phyloP scores from a whole-genome alignment of 208 protist genomes.

The Crithidia expoeki region DNA sequence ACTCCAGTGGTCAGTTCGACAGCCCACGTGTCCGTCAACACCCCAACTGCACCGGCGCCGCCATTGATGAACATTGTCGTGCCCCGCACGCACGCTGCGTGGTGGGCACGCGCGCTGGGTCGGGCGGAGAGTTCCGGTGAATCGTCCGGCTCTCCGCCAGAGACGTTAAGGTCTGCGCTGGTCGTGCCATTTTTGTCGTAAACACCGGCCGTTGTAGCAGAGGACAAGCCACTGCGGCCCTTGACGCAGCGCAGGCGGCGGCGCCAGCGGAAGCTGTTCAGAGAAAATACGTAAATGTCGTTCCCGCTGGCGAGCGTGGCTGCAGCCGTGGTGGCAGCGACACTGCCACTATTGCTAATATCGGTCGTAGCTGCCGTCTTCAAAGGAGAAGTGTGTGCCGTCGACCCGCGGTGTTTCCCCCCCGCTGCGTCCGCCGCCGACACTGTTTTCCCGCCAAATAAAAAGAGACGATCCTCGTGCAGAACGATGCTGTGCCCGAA shows the following conservation, averaged over 20 bases:
- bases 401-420: conserved; percentile 19
- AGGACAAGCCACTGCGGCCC: background rate
- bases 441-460: conserved; percentile 72
- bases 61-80: conserved; percentile 77
- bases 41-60: conserved; percentile 38
- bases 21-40: conserved; percentile 76
- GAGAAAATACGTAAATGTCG: conserved; percentile 52
- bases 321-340: conserved; percentile 15
- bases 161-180: conserved; percentile 4
- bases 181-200: too few relatives aligned
- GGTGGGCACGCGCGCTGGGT: conserved; percentile 50
- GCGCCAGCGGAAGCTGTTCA: conserved; percentile 58
- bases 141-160: background rate
- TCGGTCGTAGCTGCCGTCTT: background rate
- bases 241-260: conserved; percentile 19
- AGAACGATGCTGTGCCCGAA: conserved; percentile 80
- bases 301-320: conserved; percentile 19
- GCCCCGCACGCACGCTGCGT: conserved; percentile 65
- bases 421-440: conserved; percentile 16
- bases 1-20: conserved; percentile 53
- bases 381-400: background rate
- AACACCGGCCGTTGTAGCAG: background rate
- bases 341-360: background rate
- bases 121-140: conserved; percentile 1
- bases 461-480: conserved; percentile 68